phyloP scores from a whole-genome alignment of 23 red algal genomes.

The Cyanidiococcus yangmingshanensis region DNA sequence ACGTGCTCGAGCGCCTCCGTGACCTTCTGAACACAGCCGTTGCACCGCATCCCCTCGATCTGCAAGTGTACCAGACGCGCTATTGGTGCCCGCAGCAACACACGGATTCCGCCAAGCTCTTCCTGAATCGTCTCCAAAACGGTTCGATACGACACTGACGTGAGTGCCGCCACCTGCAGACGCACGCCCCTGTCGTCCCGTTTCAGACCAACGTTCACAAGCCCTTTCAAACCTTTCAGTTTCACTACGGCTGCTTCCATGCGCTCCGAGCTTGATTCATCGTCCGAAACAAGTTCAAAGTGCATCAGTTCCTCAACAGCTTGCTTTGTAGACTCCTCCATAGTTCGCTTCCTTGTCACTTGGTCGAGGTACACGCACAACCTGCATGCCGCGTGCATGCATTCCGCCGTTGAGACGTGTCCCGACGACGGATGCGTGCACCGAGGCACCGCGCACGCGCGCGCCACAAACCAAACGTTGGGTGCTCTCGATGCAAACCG shows the following conservation, averaged over 20 bases:
- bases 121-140: not conserved
- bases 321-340: too few relatives aligned
- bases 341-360: too few relatives aligned
- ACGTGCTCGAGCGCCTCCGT: not conserved
- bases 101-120: not conserved
- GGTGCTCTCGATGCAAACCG: too few relatives aligned
- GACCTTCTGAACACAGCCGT: not conserved
- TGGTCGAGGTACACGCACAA: too few relatives aligned
- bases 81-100: not conserved
- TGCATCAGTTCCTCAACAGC: too few relatives aligned
- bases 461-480: too few relatives aligned
- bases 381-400: too few relatives aligned
- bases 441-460: too few relatives aligned
- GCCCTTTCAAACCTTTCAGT: not conserved
- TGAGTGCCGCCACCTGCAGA: not conserved
- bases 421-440: too few relatives aligned
- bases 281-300: not conserved
- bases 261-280: not conserved
- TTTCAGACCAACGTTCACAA: not conserved
- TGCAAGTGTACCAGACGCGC: not conserved
- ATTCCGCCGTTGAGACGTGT: too few relatives aligned
- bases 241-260: not conserved
- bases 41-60: not conserved
- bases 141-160: not conserved
- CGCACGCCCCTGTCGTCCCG: not conserved